Evolutionary conservation across 129 eudicot genomes (phyloP).

Genomic region (Flaveria robusta): DNA sequence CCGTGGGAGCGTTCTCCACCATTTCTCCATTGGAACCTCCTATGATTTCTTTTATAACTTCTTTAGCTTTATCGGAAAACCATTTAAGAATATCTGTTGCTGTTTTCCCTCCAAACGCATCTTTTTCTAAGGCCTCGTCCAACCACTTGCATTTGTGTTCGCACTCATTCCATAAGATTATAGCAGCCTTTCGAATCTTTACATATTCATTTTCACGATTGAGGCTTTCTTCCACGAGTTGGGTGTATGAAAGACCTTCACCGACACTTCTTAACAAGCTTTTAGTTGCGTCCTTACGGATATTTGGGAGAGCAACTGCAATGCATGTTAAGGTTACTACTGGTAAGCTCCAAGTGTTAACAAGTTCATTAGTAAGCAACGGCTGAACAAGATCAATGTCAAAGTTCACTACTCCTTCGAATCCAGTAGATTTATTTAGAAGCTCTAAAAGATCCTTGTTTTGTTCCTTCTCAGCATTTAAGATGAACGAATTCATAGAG

Average conservation of each 20-base stretch:
- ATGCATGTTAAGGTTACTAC: slow-evolving; percentile 29
- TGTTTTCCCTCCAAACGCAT: slow-evolving; percentile 2
- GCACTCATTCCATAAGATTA: slow-evolving; percentile 28
- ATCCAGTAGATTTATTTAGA: slow-evolving; percentile 15
- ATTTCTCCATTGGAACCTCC: neutral
- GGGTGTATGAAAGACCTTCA: slow-evolving; percentile 21
- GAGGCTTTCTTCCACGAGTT: neutral
- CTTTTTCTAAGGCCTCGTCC: slow-evolving; percentile 16
- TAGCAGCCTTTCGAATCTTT: slow-evolving; percentile 25
- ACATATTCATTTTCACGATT: neutral
- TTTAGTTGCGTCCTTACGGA: neutral
- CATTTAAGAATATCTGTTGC: slow-evolving; percentile 17
- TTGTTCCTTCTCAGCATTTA: slow-evolving; percentile 10
- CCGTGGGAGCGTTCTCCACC: neutral
- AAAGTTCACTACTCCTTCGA: slow-evolving; percentile 17
- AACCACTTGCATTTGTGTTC: slow-evolving; percentile 34
- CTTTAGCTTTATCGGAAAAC: slow-evolving; percentile 28
- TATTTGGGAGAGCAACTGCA: slow-evolving; percentile 9
- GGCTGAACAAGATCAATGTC: neutral
- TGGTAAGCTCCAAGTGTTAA: slow-evolving; percentile 16
- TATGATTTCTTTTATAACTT: neutral
- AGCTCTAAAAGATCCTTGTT: slow-evolving; percentile 4
- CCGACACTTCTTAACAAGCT: slow-evolving; percentile 12
- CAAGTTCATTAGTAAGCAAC: neutral
- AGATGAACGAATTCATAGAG: neutral